Base-by-base conservation (phyloP, 805 yeast genomes). In the Metschnikowia bowlesiae region DNA sequence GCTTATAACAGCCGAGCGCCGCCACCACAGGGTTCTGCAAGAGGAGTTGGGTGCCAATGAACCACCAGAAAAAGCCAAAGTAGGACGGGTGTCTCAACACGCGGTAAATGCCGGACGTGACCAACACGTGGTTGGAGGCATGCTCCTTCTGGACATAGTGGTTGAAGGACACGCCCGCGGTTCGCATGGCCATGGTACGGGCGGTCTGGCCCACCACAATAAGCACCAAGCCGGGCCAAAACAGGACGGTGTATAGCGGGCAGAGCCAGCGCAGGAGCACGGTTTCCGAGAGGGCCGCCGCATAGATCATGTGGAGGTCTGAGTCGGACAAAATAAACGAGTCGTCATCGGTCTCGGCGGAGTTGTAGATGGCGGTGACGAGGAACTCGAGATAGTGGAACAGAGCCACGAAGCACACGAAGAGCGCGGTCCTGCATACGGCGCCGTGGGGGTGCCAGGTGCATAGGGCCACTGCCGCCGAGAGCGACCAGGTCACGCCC, bases 41-140 rank as follows among this genome's bases (percentile, higher is more conserved):
- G 52, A 85, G 55, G 42, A 94, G 26, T 63, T 92, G 96, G 1
- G 89, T 75, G 0, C 97, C 97, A 3, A 91, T 56, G 11, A 95
- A 92, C 97, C 98, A 94, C 81, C 89, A 83, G 62, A 83, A 91
- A 65, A 87, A 94, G 0, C 97, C 99, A 38, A 83, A 78, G 67
- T 94, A 94, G 44, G 95, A 84, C 6, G 99, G 99, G 65, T 94
- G 99, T 53, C 99, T 75, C 13, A 80, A 68, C 28, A 67, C 55
- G 1, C 73, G 51, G 65, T 92, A 94, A 3, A 92, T 70, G 0
- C 97, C 98, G 9, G 67, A 57, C 0, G 89, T 88, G 10, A 94
- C 84, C 39, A 94, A 72, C 8, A 57, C 67, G 64, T 94, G 99
- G 48, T 78, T 78, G 32, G 71, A 65, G 7, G 59, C 46, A 47